These are phyloP conservation scores for Entomortierella chlamydospora DNA, from an alignment of 192 early-diverging fungal genomes.

Conservation along the genomic window DNA sequence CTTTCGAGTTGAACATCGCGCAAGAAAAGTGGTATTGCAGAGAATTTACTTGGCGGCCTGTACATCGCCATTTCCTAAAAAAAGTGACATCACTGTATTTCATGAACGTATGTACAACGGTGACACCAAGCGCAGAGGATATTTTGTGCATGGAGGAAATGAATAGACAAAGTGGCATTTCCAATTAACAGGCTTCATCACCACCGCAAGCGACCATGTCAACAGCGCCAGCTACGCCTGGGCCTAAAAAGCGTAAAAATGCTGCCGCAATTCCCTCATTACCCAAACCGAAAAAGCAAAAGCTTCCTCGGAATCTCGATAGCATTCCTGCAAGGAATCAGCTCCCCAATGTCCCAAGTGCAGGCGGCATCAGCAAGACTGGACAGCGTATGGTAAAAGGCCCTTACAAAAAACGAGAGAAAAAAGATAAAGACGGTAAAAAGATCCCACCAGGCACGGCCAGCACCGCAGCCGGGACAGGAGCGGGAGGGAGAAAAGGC, in stretches of 20 bases:
- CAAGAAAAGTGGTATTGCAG: constrained; percentile 63
- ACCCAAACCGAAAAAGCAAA: constrained; percentile 48
- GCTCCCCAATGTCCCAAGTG: constrained; percentile 31
- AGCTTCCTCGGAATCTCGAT: constrained; percentile 42
- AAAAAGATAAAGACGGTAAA: constrained; percentile 43
- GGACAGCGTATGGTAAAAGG: constrained; percentile 46
- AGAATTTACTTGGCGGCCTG: constrained; percentile 54
- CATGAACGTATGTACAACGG: no score
- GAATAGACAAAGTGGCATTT: no score
- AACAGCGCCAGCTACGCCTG: not conserved
- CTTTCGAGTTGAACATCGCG: constrained; percentile 58
- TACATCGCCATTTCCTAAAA: no score
- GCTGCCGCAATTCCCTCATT: constrained; percentile 14
- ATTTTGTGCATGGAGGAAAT: no score
- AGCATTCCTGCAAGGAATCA: constrained; percentile 30
- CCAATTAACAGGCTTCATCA: no score
- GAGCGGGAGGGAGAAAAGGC: constrained; percentile 7
- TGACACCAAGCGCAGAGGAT: no score
- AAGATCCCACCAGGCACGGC: not conserved
- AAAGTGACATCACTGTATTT: no score
- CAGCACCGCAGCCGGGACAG: not conserved
- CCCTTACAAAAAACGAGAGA: constrained; percentile 50
- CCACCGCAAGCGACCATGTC: not conserved
- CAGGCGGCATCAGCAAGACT: constrained; percentile 13
- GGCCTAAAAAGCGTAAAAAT: constrained; percentile 33